These are phyloP conservation scores for Penicillium desertorum DNA, from an alignment of 495 filamentous ascomycete genomes.

Conservation along the genomic window DNA sequence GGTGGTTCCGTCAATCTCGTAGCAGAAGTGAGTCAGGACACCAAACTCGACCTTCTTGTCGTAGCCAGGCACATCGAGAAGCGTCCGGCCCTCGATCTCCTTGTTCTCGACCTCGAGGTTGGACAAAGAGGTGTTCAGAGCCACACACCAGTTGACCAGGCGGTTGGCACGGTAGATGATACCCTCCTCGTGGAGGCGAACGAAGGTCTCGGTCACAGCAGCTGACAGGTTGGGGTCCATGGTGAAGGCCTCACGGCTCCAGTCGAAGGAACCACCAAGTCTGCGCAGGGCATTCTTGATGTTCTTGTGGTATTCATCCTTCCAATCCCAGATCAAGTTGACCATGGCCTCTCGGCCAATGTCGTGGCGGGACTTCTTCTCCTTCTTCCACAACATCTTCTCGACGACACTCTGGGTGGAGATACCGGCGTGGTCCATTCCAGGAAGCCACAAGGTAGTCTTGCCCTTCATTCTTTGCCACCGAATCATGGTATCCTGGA, in stretches of 20 bases:
- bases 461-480: constrained; percentile 66
- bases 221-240: constrained; percentile 65
- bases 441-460: constrained; percentile 70
- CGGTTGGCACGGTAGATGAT: constrained; percentile 74
- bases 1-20: constrained; percentile 61
- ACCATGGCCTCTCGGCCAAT: constrained; percentile 61
- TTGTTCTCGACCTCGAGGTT: constrained; percentile 77
- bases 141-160: constrained; percentile 76
- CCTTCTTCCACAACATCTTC: constrained; percentile 69
- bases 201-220: constrained; percentile 72
- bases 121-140: constrained; percentile 71
- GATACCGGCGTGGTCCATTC: constrained; percentile 77
- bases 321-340: constrained; percentile 67
- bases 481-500: constrained; percentile 76
- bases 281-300: constrained; percentile 58
- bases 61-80: constrained; percentile 65
- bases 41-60: constrained; percentile 71
- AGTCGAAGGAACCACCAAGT: constrained; percentile 64
- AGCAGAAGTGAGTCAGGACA: constrained; percentile 69
- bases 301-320: constrained; percentile 64
- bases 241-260: constrained; percentile 70
- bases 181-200: constrained; percentile 70
- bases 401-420: constrained; percentile 76
- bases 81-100: constrained; percentile 65
- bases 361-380: constrained; percentile 65